A percentile compares a stretch with the other conserved stretches of the same genome.
Evolutionary conservation across 2,329 filamentous ascomycete species (phyloP).

Genomic region (Colletotrichum sp.): DNA sequence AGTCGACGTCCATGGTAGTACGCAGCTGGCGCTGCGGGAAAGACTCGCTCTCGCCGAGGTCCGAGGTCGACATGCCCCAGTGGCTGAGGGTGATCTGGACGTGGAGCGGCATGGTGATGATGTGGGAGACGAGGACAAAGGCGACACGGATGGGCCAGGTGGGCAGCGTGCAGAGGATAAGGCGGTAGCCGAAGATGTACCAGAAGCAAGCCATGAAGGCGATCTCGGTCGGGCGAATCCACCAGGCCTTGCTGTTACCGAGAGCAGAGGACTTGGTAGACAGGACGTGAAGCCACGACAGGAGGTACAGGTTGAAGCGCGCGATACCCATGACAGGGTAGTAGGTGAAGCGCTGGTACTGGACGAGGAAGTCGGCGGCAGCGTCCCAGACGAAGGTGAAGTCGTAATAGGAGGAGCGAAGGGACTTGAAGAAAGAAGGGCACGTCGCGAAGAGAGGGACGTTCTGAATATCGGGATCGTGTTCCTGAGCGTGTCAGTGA

Average conservation of each 20-base stretch:
- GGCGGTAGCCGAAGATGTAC: conserved; percentile 71
- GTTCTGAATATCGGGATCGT: conserved; percentile 68
- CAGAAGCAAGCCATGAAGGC: conserved; percentile 68
- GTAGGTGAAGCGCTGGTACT: conserved; percentile 70
- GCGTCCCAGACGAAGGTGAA: conserved; percentile 68
- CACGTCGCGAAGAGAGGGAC: conserved; percentile 73
- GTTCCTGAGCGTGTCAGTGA: conserved; percentile 41
- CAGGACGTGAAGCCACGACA: conserved; percentile 70
- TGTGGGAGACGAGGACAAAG: conserved; percentile 69
- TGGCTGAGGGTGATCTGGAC: conserved; percentile 76
- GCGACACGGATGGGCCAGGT: conserved; percentile 60
- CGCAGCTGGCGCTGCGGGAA: conserved; percentile 73
- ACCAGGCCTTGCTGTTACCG: conserved; percentile 63
- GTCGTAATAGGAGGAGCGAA: conserved; percentile 71
- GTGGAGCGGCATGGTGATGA: conserved; percentile 71
- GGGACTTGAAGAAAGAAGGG: conserved; percentile 66
- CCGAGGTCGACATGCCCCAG: conserved; percentile 73
- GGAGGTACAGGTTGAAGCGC: conserved; percentile 74
- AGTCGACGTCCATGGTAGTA: conserved; percentile 78
- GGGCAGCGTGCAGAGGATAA: conserved; percentile 65
- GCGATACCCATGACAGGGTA: conserved; percentile 72
- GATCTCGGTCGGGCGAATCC: conserved; percentile 72
- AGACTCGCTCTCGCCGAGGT: conserved; percentile 68
- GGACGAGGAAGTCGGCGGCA: conserved; percentile 62
- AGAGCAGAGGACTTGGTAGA: conserved; percentile 59